A percentile compares a stretch with the other conserved stretches of the same genome.
These are phyloP conservation scores for Cyberlindnera misumaiensis DNA, from an alignment of 805 yeast genomes.

Conservation along the genomic window DNA sequence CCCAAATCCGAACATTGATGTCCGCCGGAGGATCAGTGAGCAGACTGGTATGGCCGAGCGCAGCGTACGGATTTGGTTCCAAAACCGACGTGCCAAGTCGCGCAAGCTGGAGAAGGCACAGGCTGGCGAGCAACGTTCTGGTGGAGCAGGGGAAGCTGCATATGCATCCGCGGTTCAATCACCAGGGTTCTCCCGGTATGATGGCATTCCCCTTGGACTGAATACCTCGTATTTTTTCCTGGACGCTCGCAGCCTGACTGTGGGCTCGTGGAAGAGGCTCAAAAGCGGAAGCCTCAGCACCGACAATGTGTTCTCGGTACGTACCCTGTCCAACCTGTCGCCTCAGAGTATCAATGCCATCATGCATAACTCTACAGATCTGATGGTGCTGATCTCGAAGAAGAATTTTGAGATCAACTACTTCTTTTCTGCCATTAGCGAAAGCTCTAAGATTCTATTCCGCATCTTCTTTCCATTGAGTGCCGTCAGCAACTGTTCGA, in stretches of 20 bases:
- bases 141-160: constrained; percentile 7
- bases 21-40: constrained; percentile 61
- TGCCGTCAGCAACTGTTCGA: constrained; percentile 51
- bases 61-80: constrained; percentile 91
- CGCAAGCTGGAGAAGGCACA: constrained; percentile 52
- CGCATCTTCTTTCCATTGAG: constrained; percentile 66
- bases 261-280: constrained; percentile 77
- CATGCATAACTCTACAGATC: constrained; percentile 60
- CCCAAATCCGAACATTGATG: constrained; percentile 70
- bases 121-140: constrained; percentile 8
- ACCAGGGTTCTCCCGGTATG: constrained; percentile 25
- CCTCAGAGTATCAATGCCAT: constrained; percentile 58
- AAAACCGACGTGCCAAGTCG: constrained; percentile 75
- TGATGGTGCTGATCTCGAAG: constrained; percentile 62
- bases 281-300: constrained; percentile 49
- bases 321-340: constrained; percentile 51
- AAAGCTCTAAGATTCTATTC: constrained; percentile 56
- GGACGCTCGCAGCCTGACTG: constrained; percentile 61
- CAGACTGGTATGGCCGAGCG: constrained; percentile 79
- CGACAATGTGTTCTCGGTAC: constrained; percentile 32
- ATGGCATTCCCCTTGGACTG: constrained; percentile 42
- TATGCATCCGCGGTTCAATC: constrained; percentile 6
- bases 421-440: constrained; percentile 68
- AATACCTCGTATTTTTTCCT: constrained; percentile 65
- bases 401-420: constrained; percentile 69